Base-by-base conservation (phyloP, 2,329 filamentous ascomycete genomes). In the Trichoderma oligosporum region DNA sequence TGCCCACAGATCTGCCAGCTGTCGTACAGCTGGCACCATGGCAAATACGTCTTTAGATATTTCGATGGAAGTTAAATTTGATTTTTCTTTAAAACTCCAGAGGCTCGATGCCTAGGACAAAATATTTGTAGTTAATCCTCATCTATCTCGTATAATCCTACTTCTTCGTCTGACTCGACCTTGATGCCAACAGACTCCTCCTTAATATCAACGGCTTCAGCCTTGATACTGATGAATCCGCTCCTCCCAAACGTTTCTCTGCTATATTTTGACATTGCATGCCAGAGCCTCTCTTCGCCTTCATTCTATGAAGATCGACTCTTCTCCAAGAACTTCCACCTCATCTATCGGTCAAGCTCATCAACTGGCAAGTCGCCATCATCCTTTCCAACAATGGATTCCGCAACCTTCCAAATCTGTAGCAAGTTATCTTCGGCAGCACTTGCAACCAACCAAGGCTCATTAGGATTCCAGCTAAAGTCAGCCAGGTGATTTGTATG, bases 401-500 rank as follows among this genome's bases (percentile, higher is more conserved):
- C 87, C 4, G 89, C 85, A 20, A 91, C 88, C 74, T 90, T 92
- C 89, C 89, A 97, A 65, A 97, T 89, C 74, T 99, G 94, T 61
- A 99, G 82, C 63, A 97, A 79, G 69, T 99, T 99, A 75, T 99
- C 94, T 71, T 99, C 95, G 1, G 93, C 94, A 14, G 94, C 92
- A 60, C 89, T 96, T 71, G 91, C 92, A 64, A 99, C 89, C 56
- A 97, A 84, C 95, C 95, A 99, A 4, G 93, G 92, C 67, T 97
- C 91, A 70, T 96, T 96, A 64, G 85, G 84, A 73, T 99, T 99
- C 93, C 93, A 99, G 74, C 88, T 93, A 69, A 99, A 99, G 73
- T 99, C 95, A 33, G 90, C 91, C 61, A 99, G 84, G 64, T 95
- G 88, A 74, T 97, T 97, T 9, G 94, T 99, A 76, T 99, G 95